A percentile compares a stretch with the other conserved stretches of the same genome.
phyloP scores from a whole-genome alignment of 2,329 filamentous ascomycete genomes.

The Pseudogymnoascus verrucosus region DNA sequence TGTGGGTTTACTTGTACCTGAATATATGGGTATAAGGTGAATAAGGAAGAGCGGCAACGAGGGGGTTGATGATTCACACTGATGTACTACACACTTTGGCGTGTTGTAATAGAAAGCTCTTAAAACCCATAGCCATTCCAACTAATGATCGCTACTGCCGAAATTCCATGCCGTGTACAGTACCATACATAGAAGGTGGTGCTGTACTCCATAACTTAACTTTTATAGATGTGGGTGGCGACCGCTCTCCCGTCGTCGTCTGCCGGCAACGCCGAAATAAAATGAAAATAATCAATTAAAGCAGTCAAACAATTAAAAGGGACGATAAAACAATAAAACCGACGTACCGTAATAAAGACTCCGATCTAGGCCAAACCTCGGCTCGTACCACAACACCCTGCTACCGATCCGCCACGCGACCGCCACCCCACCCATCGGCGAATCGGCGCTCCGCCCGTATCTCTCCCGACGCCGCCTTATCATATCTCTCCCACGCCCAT shows the following conservation, averaged over 20 bases:
- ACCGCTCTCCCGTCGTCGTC: not conserved
- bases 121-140: not conserved
- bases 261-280: not conserved
- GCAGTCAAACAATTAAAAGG: not conserved
- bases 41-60: not conserved
- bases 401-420: not conserved
- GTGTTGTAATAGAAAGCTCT: not conserved
- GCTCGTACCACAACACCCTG: not conserved
- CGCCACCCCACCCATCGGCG: not conserved
- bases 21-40: not conserved
- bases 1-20: not conserved
- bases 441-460: slow-evolving; percentile 5
- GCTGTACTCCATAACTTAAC: not conserved
- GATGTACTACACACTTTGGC: not conserved
- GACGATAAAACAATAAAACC: not conserved
- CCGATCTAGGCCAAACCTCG: not conserved
- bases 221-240: not conserved
- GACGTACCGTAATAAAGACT: not conserved
- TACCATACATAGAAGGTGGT: not conserved
- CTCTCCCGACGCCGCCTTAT: not conserved
- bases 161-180: not conserved
- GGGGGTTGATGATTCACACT: not conserved
- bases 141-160: not conserved
- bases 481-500: not conserved
- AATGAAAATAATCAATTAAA: not conserved